Evolutionary conservation across 2,329 filamentous ascomycete genomes (phyloP).

Genomic region (Juglanconis juglandina): DNA sequence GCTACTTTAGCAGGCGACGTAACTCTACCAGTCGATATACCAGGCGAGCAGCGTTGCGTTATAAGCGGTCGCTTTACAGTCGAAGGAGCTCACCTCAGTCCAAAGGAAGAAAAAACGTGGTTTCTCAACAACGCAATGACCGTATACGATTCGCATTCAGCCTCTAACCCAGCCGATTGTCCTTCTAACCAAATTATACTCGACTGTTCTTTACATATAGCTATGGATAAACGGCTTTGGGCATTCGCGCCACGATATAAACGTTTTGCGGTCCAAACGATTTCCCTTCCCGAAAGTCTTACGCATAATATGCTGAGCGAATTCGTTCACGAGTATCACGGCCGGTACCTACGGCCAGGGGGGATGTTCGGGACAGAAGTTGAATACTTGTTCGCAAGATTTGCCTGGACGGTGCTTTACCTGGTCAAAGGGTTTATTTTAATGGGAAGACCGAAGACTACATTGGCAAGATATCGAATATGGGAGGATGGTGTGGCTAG

Average conservation of each 20-base stretch:
- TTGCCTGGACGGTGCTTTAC: background rate
- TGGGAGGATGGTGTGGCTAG: background rate
- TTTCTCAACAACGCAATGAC: background rate
- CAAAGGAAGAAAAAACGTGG: background rate
- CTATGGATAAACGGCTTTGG: background rate
- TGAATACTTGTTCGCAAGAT: background rate
- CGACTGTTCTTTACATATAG: background rate
- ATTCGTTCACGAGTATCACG: background rate
- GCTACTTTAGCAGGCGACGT: background rate
- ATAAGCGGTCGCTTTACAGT: background rate
- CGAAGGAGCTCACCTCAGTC: background rate
- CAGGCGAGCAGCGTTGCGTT: background rate
- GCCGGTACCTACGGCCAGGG: background rate
- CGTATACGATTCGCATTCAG: background rate
- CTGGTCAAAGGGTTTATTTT: background rate
- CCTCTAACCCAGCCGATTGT: background rate
- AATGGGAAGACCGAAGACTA: background rate
- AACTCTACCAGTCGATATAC: background rate
- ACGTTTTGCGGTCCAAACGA: background rate
- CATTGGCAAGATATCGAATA: background rate
- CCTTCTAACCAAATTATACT: background rate
- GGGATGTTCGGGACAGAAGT: background rate
- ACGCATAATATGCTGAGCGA: background rate
- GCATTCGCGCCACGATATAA: background rate
- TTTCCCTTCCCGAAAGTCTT: background rate